phyloP scores from a whole-genome alignment of 495 filamentous ascomycete genomes.

The Alectoria sarmentosa region DNA sequence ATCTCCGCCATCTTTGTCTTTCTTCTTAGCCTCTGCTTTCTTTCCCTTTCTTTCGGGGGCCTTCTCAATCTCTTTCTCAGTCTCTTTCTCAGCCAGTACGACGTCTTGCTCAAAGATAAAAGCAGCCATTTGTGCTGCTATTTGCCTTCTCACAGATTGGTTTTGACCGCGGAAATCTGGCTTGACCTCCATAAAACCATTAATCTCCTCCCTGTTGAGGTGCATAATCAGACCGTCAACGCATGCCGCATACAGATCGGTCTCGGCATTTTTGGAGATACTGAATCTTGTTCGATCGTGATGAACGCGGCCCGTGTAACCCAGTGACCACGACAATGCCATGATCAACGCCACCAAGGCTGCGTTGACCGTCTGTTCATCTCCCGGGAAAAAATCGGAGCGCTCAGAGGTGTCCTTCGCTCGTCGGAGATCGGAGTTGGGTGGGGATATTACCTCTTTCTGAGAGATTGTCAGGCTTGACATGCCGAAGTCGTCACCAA shows the following conservation, averaged over 20 bases:
- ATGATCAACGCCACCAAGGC: not conserved
- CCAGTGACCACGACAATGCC: not conserved
- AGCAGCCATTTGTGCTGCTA: not conserved
- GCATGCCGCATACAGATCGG: not conserved
- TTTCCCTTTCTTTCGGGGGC: not conserved
- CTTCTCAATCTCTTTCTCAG: not conserved
- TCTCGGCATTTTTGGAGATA: not conserved
- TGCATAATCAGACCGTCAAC: not conserved
- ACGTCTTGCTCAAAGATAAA: not conserved
- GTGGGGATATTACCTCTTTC: not conserved
- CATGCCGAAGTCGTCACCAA: not conserved
- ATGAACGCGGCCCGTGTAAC: not conserved
- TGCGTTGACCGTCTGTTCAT: slow-evolving; percentile 1
- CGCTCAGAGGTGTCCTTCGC: not conserved
- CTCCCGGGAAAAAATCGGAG: not conserved
- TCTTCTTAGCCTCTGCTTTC: not conserved
- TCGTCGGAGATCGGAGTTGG: not conserved
- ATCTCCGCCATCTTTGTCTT: not conserved
- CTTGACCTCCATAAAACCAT: not conserved
- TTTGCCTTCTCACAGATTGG: not conserved
- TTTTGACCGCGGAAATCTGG: not conserved
- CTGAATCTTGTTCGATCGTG: not conserved
- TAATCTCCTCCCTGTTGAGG: not conserved
- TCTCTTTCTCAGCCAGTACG: not conserved
- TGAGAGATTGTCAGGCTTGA: not conserved